Conservation (phyloP, 1,139 yeast species). For the Hansenula lynferdii region DNA sequence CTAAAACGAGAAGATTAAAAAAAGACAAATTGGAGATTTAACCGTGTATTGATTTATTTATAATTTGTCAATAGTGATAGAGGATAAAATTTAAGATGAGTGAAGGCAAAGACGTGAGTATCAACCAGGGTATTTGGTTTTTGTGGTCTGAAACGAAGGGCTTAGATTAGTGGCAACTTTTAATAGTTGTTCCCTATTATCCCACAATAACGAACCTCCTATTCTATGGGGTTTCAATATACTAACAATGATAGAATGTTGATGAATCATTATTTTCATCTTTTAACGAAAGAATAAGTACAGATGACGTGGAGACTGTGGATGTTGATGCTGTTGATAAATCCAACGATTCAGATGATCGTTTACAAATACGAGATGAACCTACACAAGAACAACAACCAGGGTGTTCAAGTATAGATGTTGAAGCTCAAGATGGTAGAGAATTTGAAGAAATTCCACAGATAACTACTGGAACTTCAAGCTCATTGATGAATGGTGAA, state of each 20-base stretch:
- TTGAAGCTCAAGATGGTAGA: not conserved
- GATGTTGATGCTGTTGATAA: not conserved
- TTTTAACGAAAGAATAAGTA: not conserved
- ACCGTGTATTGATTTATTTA: too few species aligned
- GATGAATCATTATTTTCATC: not conserved
- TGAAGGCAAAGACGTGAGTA: not conserved
- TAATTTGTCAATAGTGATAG: too few species aligned
- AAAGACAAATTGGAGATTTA: too few species aligned
- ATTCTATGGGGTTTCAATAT: too few species aligned
- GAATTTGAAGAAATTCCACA: too few species aligned
- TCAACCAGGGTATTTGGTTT: too few species aligned
- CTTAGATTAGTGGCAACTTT: not conserved
- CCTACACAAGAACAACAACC: not conserved
- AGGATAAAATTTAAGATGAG: not conserved
- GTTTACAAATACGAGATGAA: not conserved
- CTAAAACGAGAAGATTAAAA: too few species aligned
- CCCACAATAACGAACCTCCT: too few species aligned
- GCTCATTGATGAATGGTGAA: conserved; percentile 1
- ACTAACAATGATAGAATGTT: not conserved
- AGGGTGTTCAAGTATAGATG: not conserved
- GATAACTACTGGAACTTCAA: not conserved
- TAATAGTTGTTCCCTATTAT: too few species aligned
- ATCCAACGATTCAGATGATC: conserved; percentile 1
- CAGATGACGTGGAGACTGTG: not conserved
- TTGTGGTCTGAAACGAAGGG: too few species aligned